Conservation (phyloP, 371 early-diverging fungal species). For the Saksenaea oblongispora region DNA sequence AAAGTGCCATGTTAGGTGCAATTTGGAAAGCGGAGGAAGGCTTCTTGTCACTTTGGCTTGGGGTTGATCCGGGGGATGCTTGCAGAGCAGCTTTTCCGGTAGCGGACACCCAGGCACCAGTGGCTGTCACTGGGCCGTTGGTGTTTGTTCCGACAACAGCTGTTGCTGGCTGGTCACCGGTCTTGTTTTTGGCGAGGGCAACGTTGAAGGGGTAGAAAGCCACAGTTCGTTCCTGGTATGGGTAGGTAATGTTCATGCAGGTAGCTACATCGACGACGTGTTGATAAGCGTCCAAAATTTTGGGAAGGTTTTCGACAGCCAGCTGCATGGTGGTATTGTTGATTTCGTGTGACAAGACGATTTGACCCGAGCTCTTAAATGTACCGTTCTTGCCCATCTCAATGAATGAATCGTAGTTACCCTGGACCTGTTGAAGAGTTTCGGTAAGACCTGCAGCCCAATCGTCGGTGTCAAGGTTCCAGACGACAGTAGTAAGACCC, state of each 20-base stretch:
- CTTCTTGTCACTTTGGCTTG: background rate
- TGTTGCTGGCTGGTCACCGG: conserved; percentile 3
- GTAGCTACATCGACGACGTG: conserved; percentile 53
- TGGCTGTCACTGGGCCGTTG: conserved; percentile 12
- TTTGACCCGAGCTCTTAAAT: conserved; percentile 39
- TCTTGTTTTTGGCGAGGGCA: conserved; percentile 8
- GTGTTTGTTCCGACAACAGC: conserved; percentile 6
- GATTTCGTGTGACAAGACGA: conserved; percentile 58
- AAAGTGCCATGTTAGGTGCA: background rate
- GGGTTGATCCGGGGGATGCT: background rate
- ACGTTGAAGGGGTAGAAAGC: conserved; percentile 25
- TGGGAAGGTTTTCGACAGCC: conserved; percentile 48
- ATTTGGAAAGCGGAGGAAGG: background rate
- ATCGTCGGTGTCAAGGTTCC: conserved; percentile 57
- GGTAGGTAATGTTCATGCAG: conserved; percentile 56
- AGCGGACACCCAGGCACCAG: conserved; percentile 2
- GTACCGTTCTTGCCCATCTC: conserved; percentile 51
- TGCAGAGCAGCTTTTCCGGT: background rate
- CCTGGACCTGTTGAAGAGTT: conserved; percentile 32
- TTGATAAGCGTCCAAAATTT: conserved; percentile 47
- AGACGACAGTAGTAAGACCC: conserved; percentile 52
- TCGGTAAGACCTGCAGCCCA: conserved; percentile 55
- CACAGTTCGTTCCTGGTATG: conserved; percentile 48
- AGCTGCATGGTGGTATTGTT: conserved; percentile 53
- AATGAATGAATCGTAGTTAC: conserved; percentile 44